phyloP scores from a whole-genome alignment of 176 grass and related monocot genomes.

The Dendrocalamus sinicus region DNA sequence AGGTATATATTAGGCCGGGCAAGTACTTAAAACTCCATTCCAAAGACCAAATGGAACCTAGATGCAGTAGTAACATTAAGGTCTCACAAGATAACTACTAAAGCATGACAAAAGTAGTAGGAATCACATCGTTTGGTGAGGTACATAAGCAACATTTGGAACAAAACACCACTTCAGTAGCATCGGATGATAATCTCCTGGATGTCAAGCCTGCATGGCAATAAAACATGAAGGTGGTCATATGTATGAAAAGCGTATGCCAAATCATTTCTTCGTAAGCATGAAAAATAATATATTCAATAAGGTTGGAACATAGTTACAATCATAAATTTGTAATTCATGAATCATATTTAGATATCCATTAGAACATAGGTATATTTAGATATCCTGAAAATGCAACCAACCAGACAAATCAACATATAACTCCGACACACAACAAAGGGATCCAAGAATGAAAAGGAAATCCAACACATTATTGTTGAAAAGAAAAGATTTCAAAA shows the following conservation, averaged over 20 bases:
- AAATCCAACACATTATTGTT: too few species aligned
- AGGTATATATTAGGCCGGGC: background rate
- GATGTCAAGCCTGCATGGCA: slow-evolving; percentile 28
- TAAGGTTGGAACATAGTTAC: background rate
- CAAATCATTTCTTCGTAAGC: background rate
- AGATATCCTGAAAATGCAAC: background rate
- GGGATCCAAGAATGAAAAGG: background rate
- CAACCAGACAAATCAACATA: background rate
- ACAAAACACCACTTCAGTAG: slow-evolving; percentile 3
- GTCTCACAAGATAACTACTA: slow-evolving; percentile 43
- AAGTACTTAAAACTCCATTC: slow-evolving; percentile 35
- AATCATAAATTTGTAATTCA: background rate
- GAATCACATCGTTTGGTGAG: slow-evolving; percentile 21
- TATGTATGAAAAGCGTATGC: background rate
- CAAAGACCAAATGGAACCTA: slow-evolving; percentile 16
- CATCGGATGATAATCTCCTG: slow-evolving; percentile 24
- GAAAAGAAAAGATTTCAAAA: background rate
- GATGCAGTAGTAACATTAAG: slow-evolving; percentile 34
- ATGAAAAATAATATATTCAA: background rate
- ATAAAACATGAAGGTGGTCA: background rate
- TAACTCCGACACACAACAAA: background rate
- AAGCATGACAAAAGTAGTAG: slow-evolving; percentile 40
- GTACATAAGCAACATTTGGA: slow-evolving; percentile 42
- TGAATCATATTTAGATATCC: background rate
- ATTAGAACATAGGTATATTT: background rate